Evolutionary conservation across 192 early-diverging fungal genomes (phyloP).

Genomic region (Entophlyctis luteolus): DNA sequence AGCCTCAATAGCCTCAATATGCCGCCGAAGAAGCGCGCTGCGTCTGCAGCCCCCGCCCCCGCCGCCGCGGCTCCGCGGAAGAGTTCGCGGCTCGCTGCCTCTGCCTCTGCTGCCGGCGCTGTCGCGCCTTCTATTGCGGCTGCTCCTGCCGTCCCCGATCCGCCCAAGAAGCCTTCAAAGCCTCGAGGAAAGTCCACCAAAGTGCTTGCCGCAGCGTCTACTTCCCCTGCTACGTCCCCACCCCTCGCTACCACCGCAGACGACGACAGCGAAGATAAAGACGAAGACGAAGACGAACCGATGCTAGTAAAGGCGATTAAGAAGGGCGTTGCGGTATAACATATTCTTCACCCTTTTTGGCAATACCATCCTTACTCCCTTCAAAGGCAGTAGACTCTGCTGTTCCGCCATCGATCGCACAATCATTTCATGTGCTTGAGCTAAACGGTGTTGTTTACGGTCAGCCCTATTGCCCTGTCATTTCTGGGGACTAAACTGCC

Average conservation of each 20-base stretch:
- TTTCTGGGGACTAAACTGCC: background rate
- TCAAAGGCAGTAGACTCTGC: slow-evolving; percentile 37
- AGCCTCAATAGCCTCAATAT: too few relatives aligned
- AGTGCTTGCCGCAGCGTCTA: background rate
- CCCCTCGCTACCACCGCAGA: too few relatives aligned
- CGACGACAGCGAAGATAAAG: slow-evolving; percentile 9
- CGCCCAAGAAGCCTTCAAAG: background rate
- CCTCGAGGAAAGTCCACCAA: background rate
- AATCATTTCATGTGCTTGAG: slow-evolving; percentile 33
- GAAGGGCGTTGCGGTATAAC: slow-evolving; percentile 31
- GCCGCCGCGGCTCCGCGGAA: background rate
- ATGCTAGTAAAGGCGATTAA: slow-evolving; percentile 37
- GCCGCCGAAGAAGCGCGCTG: background rate
- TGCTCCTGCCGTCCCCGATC: too few relatives aligned
- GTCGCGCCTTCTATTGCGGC: background rate
- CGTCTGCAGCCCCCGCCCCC: background rate
- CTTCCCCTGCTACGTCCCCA: slow-evolving; percentile 1
- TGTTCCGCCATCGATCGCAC: slow-evolving; percentile 11
- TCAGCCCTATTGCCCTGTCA: background rate
- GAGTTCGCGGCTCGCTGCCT: background rate
- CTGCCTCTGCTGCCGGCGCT: background rate
- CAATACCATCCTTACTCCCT: background rate
- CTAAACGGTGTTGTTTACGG: slow-evolving; percentile 35
- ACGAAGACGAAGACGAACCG: slow-evolving; percentile 23
- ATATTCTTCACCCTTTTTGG: background rate